These are phyloP conservation scores for Elaeis guineensis DNA, from an alignment of 176 grass and related monocot species.

Conservation along the genomic window DNA sequence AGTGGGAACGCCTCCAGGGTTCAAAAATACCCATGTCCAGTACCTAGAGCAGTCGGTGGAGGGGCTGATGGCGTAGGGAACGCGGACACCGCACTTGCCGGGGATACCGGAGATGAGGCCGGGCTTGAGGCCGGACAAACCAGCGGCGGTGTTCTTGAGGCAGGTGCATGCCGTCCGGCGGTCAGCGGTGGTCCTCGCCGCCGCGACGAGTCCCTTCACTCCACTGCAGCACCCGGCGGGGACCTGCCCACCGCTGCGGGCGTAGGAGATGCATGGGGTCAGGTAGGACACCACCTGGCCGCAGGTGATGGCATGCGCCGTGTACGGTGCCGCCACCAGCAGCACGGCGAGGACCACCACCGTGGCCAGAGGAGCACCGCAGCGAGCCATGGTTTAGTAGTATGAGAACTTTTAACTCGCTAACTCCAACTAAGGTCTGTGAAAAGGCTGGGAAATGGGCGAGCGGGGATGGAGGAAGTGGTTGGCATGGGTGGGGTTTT, in stretches of 20 bases:
- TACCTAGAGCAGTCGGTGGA: slow-evolving; percentile 12
- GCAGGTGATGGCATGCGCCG: not conserved
- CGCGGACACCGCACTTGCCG: not conserved
- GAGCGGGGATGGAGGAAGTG: too few relatives aligned
- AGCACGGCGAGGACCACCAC: too few relatives aligned
- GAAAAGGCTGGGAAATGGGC: too few relatives aligned
- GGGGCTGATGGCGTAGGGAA: slow-evolving; percentile 10
- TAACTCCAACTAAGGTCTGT: too few relatives aligned
- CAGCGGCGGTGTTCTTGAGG: not conserved
- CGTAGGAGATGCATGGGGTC: not conserved
- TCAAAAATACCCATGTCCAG: too few relatives aligned
- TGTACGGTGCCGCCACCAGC: too few relatives aligned
- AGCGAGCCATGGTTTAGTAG: too few relatives aligned
- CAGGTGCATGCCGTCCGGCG: slow-evolving; percentile 6
- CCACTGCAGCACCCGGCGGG: not conserved
- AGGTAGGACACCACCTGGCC: not conserved
- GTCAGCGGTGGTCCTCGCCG: not conserved
- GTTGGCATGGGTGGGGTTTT: too few relatives aligned
- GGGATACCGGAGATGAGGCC: not conserved
- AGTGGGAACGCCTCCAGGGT: too few relatives aligned
- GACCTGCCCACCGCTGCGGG: not conserved
- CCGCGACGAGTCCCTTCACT: not conserved
- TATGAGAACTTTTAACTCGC: too few relatives aligned
- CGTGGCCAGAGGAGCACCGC: too few relatives aligned
- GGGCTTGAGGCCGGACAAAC: not conserved